Evolutionary conservation across 1,284 basidiomycete genomes (phyloP), one percentile per base, ranked within the genome.

Genomic region (Polyporus tsugae): DNA sequence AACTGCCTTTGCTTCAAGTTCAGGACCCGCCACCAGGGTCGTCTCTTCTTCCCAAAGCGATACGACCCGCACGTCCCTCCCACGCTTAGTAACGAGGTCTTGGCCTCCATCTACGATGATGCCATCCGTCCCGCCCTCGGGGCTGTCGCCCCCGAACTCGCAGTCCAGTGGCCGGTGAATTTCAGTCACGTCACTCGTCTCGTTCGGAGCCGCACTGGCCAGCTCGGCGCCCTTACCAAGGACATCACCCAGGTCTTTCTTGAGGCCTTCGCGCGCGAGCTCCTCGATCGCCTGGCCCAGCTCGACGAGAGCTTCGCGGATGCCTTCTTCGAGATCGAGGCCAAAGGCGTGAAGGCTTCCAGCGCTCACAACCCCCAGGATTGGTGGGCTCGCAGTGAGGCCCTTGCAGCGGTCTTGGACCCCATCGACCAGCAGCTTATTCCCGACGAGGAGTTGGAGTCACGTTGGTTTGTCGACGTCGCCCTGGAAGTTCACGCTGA

Each of bases 401-500:
- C 52, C 17, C 29, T 53, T 9, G 29, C 3, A 9, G 1, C 13
- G 25, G 29, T 53, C 52, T 9, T 53, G 6, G 25, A 53, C 13
- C 52, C 52, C 13, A 25, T 53, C 29, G 29, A 29, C 25, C 5
- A 29, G 29, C 29, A 29, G 29, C 29, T 29, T 13, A 53, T 53
- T 33, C 25, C 52, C 4, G n/a, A 2, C 13, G 25, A 29, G 13
- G 52, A 53, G 29, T 9, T 53, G 2, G 11, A 17, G 4, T 9
- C 52, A 9, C 13, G 29, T 17, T 60, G 59, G 59, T 60, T n/a
- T 10, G 25, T 60, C 39, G 59, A 60, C 15, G 39, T 60, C 36
- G 59, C 38, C 4, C 36, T 60, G 10, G 59, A 60, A 22, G 11
- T 60, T 9, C 39, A 38, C 19, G 15, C 6, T 3, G 10, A 9